Evolutionary conservation across 257 asterid species (phyloP), one percentile per base, ranked within the genome.

Genomic region (Solanum tarapatanum): DNA sequence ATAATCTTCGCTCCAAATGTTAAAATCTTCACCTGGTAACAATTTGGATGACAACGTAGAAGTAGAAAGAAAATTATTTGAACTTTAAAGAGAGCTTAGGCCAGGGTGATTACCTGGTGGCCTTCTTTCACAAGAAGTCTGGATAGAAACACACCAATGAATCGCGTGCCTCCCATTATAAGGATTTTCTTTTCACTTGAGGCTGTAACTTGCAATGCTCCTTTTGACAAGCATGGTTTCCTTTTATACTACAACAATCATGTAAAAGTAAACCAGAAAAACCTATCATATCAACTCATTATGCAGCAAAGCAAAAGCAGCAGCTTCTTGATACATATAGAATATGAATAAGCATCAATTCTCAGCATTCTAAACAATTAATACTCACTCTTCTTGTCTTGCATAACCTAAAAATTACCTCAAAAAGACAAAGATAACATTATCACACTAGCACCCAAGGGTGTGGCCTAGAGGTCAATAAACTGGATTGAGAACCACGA

Each of bases 161-260:
- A 97, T 92, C 99, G 91, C 72, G 99, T 96, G 86, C 99, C 99
- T 88, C 99, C 99, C 99, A 97, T 97, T 74, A 96, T 94, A n/a
- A 97, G 98, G 80, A 97, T 93, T 82, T 97, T 97, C 98, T 97
- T 97, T 84, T 92, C 85, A 74, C 97, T 93, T 43, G 98, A 95
- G 87, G 99, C 98, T 66, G 89, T 91, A 55, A 95, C 92, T 7
- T 90, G 89, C 14, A 97, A 88, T 74, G 93, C 93, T 75, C 92
- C 93, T 91, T 91, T 95, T 79, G 96, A 94, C 86, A 90, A 91
- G 93, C 94, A 92, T 88, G 75, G 86, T 89, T 90, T 94, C 94
- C 91, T 97, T 89, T 95, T 95, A 74, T 80, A 96, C 98, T 97
- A 90, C 85, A 86, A 83, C 32, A 66, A 28, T 64, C 84, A 28